A percentile compares a stretch with the other conserved stretches of the same genome.
phyloP scores from a whole-genome alignment of 192 early-diverging fungal species.

The Tieghemiomyces parasiticus region DNA sequence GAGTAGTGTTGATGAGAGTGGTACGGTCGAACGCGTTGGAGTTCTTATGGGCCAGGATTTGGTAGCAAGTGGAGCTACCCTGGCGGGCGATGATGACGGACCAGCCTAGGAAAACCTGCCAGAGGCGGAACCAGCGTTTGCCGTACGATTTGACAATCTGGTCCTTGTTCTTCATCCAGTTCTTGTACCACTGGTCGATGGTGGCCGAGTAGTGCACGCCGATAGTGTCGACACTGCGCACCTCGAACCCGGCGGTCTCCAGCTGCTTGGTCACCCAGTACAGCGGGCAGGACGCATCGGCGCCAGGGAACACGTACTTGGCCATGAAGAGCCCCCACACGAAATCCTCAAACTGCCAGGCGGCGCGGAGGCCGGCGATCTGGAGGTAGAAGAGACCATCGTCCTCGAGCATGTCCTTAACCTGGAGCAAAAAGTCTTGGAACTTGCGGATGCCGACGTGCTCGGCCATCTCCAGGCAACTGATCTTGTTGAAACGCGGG shows the following conservation, averaged over 20 bases:
- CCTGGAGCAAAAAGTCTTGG: slow-evolving; percentile 78
- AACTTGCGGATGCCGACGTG: slow-evolving; percentile 93
- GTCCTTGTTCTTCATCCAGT: slow-evolving; percentile 94
- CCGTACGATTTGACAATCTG: slow-evolving; percentile 71
- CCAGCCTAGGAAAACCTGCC: slow-evolving; percentile 99
- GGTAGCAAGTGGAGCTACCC: slow-evolving; percentile 92
- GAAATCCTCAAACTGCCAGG: slow-evolving; percentile 70
- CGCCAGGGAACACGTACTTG: slow-evolving; percentile 97
- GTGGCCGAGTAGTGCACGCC: slow-evolving; percentile 97
- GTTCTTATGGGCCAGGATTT: slow-evolving; percentile 96
- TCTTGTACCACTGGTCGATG: slow-evolving; percentile 89
- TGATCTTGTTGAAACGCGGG: slow-evolving; percentile 90
- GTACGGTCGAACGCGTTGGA: slow-evolving; percentile 84
- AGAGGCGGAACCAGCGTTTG: slow-evolving; percentile 81
- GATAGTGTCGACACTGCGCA: slow-evolving; percentile 74
- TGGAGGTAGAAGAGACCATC: slow-evolving; percentile 97
- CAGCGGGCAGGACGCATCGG: slow-evolving; percentile 90
- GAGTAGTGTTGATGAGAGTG: slow-evolving; percentile 28
- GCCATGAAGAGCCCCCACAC: slow-evolving; percentile 97
- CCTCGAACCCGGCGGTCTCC: slow-evolving; percentile 88
- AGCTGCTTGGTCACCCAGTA: slow-evolving; percentile 92
- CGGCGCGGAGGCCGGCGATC: slow-evolving; percentile 85
- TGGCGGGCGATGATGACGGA: slow-evolving; percentile 91
- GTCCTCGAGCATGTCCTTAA: slow-evolving; percentile 88
- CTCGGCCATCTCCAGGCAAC: slow-evolving; percentile 98